These are phyloP conservation scores for Suillus sp. DNA, from an alignment of 768 basidiomycete species.

Conservation along the genomic window DNA sequence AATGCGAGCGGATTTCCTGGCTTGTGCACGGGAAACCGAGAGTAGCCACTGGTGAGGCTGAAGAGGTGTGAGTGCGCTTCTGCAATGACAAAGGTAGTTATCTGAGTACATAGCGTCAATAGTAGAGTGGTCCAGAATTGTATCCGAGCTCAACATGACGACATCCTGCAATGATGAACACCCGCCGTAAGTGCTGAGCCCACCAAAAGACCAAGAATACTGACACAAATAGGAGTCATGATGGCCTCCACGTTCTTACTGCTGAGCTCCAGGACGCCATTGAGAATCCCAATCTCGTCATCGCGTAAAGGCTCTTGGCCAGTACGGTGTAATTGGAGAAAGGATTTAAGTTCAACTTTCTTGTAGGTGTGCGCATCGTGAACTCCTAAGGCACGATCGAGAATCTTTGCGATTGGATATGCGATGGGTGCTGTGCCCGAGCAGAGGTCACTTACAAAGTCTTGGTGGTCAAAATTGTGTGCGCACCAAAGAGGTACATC, in stretches of 20 bases:
- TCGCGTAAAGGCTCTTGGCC: constrained; percentile 76
- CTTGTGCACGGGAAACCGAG: constrained; percentile 87
- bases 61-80: constrained; percentile 11
- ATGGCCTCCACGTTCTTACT: constrained; percentile 76
- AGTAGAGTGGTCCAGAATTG: constrained; percentile 73
- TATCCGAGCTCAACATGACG: constrained; percentile 75
- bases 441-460: background rate
- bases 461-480: constrained; percentile 9
- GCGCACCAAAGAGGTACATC: constrained; percentile 62
- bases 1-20: constrained; percentile 69
- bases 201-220: constrained; percentile 4
- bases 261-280: constrained; percentile 77
- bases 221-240: constrained; percentile 78
- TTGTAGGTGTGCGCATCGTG: constrained; percentile 77
- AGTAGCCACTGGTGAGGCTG: constrained; percentile 79
- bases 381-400: constrained; percentile 79
- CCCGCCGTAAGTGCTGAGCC: constrained; percentile 52
- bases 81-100: constrained; percentile 2
- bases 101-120: constrained; percentile 70
- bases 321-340: constrained; percentile 76
- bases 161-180: constrained; percentile 58
- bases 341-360: constrained; percentile 78
- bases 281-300: constrained; percentile 80
- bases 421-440: constrained; percentile 65
- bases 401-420: constrained; percentile 66